Evolutionary conservation across 1,139 yeast species (phyloP).

Genomic region (Williopsis jadinii): DNA sequence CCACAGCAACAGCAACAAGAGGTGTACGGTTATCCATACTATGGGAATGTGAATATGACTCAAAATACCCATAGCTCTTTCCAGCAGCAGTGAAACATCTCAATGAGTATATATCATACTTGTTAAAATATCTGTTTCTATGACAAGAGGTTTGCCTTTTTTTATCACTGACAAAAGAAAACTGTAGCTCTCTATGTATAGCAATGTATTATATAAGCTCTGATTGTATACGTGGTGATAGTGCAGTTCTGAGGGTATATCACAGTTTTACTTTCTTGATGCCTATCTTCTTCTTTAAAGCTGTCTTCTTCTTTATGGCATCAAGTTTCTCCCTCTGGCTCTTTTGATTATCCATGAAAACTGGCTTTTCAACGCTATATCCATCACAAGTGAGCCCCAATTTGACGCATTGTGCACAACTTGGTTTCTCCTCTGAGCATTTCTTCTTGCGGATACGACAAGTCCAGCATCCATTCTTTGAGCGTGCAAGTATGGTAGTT

Average conservation of each 20-base stretch:
- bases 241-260: not conserved
- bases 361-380: conserved; percentile 40
- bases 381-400: conserved; percentile 48
- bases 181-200: too few relatives aligned
- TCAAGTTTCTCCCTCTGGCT: conserved; percentile 38
- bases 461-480: conserved; percentile 64
- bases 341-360: conserved; percentile 40
- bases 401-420: conserved; percentile 46
- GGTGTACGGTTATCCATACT: not conserved
- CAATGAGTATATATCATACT: too few relatives aligned
- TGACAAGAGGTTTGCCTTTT: too few relatives aligned
- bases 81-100: too few relatives aligned
- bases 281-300: conserved; percentile 24
- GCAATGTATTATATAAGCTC: too few relatives aligned
- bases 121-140: too few relatives aligned
- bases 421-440: conserved; percentile 56
- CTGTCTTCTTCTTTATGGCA: conserved; percentile 39
- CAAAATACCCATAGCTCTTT: too few relatives aligned
- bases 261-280: conserved; percentile 5
- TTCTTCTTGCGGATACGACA: conserved; percentile 59
- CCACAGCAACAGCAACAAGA: not conserved
- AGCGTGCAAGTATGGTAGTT: conserved; percentile 27
- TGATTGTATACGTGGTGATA: too few relatives aligned
- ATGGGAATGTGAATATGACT: not conserved
- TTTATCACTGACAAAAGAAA: too few relatives aligned